These are phyloP conservation scores for Termitomyces eurrhizus DNA, from an alignment of 768 basidiomycete species.

Conservation along the genomic window DNA sequence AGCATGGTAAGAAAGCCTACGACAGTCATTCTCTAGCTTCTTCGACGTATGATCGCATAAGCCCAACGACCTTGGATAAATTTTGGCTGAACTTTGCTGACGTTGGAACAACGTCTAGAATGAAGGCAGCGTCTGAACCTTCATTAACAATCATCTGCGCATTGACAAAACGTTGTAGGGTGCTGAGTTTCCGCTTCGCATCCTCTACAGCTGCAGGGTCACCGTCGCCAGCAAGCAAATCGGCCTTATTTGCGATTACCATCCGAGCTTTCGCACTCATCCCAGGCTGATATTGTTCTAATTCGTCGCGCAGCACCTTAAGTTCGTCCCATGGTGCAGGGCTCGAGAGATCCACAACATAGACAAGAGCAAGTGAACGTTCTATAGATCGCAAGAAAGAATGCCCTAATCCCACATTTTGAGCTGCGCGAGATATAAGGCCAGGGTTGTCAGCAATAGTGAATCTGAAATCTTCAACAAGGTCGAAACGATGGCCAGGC, in stretches of 20 bases:
- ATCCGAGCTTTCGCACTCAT: slow-evolving; percentile 74
- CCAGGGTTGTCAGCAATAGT: slow-evolving; percentile 98
- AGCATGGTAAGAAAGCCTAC: background rate
- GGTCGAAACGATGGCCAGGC: slow-evolving; percentile 52
- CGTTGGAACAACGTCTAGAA: slow-evolving; percentile 70
- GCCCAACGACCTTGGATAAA: slow-evolving; percentile 58
- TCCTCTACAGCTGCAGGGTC: slow-evolving; percentile 44
- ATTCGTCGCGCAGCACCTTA: slow-evolving; percentile 66
- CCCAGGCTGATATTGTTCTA: slow-evolving; percentile 77
- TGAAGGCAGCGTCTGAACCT: slow-evolving; percentile 18
- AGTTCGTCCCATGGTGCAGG: slow-evolving; percentile 79
- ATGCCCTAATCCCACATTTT: slow-evolving; percentile 91
- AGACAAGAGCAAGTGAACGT: slow-evolving; percentile 83
- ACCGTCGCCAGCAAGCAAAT: slow-evolving; percentile 60
- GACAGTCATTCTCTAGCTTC: slow-evolving; percentile 25
- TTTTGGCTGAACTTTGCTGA: slow-evolving; percentile 90
- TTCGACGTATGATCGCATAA: slow-evolving; percentile 66
- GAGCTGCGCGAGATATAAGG: slow-evolving; percentile 77
- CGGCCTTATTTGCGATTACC: slow-evolving; percentile 95
- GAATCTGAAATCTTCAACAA: slow-evolving; percentile 79
- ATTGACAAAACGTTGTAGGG: slow-evolving; percentile 54
- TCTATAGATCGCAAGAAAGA: slow-evolving; percentile 93
- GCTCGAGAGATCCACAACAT: slow-evolving; percentile 85
- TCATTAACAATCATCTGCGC: slow-evolving; percentile 34
- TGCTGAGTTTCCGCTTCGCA: slow-evolving; percentile 53